Conservation (phyloP, 257 asterid genomes). For the Solanum sitiens region DNA sequence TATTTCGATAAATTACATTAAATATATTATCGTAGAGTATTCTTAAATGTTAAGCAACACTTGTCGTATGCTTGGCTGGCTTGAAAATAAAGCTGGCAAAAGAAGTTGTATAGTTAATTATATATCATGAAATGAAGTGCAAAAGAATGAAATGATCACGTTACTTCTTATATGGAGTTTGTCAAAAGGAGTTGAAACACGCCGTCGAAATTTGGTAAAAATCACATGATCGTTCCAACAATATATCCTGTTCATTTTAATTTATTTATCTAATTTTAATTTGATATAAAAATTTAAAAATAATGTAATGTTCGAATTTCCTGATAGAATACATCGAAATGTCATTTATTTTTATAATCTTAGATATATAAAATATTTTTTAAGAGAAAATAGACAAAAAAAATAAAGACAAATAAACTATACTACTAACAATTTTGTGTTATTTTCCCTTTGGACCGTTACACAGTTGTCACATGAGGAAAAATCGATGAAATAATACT, state of each 20-base stretch:
- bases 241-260: accelerated
- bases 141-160: not conserved
- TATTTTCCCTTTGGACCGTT: not conserved
- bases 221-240: not conserved
- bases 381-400: too few relatives aligned
- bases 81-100: not conserved
- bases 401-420: too few relatives aligned
- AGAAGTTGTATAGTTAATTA: not conserved
- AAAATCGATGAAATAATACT: not conserved
- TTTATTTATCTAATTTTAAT: not conserved
- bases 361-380: too few relatives aligned
- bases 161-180: not conserved
- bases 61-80: not conserved
- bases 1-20: too few relatives aligned
- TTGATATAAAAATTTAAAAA: not conserved
- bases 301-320: accelerated
- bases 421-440: too few relatives aligned
- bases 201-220: not conserved
- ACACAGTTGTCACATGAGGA: not conserved
- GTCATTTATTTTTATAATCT: too few relatives aligned
- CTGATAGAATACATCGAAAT: too few relatives aligned
- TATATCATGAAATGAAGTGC: not conserved
- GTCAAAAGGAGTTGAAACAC: not conserved
- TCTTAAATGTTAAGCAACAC: not conserved
- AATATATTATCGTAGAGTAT: too few relatives aligned